phyloP scores from a whole-genome alignment of 1,284 basidiomycete species.

The Cryptococcus sp. region DNA sequence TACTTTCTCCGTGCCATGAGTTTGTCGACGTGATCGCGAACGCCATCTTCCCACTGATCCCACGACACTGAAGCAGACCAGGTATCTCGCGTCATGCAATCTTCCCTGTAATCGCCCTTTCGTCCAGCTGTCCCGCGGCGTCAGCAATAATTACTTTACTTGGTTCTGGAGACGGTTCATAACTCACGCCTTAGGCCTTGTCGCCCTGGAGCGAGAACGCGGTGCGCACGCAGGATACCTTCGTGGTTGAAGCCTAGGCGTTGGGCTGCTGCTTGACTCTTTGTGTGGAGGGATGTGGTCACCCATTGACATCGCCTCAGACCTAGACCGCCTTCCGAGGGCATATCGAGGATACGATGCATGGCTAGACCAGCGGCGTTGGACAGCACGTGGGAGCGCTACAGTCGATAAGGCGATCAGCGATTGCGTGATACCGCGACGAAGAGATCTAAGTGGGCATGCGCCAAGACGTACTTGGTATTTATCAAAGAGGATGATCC shows the following conservation, averaged over 20 bases:
- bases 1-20: constrained; percentile 26
- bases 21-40: constrained; percentile 27
- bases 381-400: constrained; percentile 34
- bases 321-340: constrained; percentile 31
- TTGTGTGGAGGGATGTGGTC: constrained; percentile 26
- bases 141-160: constrained; percentile 2
- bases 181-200: constrained; percentile 25
- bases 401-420: background rate
- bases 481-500: constrained; percentile 26
- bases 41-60: constrained; percentile 36
- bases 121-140: constrained; percentile 20
- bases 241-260: constrained; percentile 32
- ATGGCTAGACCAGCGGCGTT: constrained; percentile 30
- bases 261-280: constrained; percentile 17
- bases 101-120: constrained; percentile 21
- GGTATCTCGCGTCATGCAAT: constrained; percentile 27
- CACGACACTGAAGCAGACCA: constrained; percentile 31
- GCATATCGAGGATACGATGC: constrained; percentile 30
- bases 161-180: background rate
- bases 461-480: constrained; percentile 25
- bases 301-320: constrained; percentile 37
- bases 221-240: constrained; percentile 25
- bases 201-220: constrained; percentile 24
- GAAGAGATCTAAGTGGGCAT: background rate
- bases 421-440: background rate